These are phyloP conservation scores for Pleodorina starrii DNA, from an alignment of 139 green algal species.

Conservation along the genomic window DNA sequence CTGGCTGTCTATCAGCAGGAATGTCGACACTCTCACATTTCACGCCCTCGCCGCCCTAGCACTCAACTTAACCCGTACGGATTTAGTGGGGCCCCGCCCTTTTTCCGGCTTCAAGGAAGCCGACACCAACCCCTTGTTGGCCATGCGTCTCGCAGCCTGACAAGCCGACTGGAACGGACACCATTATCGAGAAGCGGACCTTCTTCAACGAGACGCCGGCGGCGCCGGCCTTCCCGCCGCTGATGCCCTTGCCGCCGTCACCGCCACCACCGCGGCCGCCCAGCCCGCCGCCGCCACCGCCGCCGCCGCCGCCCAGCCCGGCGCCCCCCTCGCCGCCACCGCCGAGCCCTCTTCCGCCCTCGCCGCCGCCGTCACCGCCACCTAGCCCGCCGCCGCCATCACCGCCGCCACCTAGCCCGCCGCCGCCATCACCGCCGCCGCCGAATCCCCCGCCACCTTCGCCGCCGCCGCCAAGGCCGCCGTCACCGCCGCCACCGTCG, in stretches of 20 bases:
- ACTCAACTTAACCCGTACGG: no score
- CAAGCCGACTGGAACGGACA: not conserved
- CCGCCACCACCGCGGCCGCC: constrained; percentile 6
- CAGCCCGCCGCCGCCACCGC: not conserved
- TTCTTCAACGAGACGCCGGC: not conserved
- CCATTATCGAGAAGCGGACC: not conserved
- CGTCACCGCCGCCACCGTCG: not conserved
- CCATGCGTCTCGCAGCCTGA: constrained; percentile 10
- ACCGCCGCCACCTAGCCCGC: not conserved
- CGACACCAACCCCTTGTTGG: not conserved
- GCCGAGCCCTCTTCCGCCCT: not conserved
- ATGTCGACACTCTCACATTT: not conserved
- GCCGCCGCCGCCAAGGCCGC: not conserved
- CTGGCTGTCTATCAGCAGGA: no score
- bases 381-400: not conserved
- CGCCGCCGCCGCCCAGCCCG: not conserved
- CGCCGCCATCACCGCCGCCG: not conserved
- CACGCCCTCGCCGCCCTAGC: not conserved
- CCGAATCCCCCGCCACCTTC: not conserved
- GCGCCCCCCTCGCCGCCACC: not conserved
- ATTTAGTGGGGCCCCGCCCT: not conserved
- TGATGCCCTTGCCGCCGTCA: not conserved
- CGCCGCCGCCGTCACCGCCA: not conserved
- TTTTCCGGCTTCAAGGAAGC: no score
- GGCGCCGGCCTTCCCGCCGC: not conserved